phyloP scores from a whole-genome alignment of 2,329 filamentous ascomycete species.

The Phaeosphaeriaceae sp. region DNA sequence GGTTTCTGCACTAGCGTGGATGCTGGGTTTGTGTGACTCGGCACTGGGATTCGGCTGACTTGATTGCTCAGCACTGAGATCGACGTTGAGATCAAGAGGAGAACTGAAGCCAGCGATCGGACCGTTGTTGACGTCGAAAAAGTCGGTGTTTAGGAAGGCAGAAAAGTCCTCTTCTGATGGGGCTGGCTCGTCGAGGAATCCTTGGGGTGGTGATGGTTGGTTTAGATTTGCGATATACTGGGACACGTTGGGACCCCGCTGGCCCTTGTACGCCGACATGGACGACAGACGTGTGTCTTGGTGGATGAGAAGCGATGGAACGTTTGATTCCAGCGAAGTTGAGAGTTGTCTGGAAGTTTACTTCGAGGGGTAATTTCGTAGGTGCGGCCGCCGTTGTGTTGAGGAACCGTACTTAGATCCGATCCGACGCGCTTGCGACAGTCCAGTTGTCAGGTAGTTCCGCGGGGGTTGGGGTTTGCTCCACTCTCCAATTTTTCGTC shows the following conservation, averaged over 20 bases:
- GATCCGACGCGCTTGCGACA: constrained; percentile 15
- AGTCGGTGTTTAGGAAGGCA: constrained; percentile 65
- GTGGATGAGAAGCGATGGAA: constrained; percentile 13
- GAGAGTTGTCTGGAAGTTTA: constrained; percentile 13
- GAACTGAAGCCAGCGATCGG: constrained; percentile 33
- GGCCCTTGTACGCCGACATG: constrained; percentile 78
- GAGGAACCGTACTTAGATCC: constrained; percentile 18
- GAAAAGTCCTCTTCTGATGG: constrained; percentile 54
- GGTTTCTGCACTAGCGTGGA: constrained; percentile 23
- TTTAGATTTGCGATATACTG: constrained; percentile 89
- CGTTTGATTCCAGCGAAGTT: constrained; percentile 9
- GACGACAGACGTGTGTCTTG: constrained; percentile 14
- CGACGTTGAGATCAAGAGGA: constrained; percentile 37
- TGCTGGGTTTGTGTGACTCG: constrained; percentile 19
- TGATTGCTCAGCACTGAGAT: constrained; percentile 31
- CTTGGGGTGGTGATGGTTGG: constrained; percentile 59
- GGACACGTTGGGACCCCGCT: constrained; percentile 84
- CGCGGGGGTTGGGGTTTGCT: background rate
- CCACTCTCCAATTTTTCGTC: background rate
- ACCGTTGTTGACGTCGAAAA: constrained; percentile 68
- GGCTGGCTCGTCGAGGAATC: constrained; percentile 47
- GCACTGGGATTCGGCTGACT: constrained; percentile 19
- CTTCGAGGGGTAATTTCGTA: constrained; percentile 18
- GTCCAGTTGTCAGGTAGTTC: background rate
- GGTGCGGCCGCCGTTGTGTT: constrained; percentile 15